Percentiles rank a stretch among this genome's conserved stretches.
phyloP scores from a whole-genome alignment of 257 asterid genomes.

The Hygrophila difformis region DNA sequence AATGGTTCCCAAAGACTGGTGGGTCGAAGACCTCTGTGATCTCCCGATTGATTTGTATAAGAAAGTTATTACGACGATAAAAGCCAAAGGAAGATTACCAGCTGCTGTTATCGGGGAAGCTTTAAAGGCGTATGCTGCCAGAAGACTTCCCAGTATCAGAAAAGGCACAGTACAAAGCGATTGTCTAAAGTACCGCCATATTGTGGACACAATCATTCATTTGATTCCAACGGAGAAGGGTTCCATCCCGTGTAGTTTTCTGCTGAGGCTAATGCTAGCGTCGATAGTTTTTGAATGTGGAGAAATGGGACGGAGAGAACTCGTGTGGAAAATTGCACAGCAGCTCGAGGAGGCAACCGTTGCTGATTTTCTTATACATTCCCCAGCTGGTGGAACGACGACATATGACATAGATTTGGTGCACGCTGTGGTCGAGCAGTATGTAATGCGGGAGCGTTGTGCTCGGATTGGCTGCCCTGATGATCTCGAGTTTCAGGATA shows the following conservation, averaged over 20 bases:
- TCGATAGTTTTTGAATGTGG: constrained; percentile 49
- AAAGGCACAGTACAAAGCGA: constrained; percentile 5
- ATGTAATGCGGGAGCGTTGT: constrained; percentile 35
- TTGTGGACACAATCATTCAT: constrained; percentile 47
- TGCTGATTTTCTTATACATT: constrained; percentile 45
- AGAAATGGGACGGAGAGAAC: constrained; percentile 41
- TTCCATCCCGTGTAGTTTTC: constrained; percentile 45
- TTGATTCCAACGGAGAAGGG: constrained; percentile 47
- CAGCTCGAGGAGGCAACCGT: constrained; percentile 66
- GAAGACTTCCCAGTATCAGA: constrained; percentile 31
- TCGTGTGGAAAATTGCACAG: constrained; percentile 39
- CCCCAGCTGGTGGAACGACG: constrained; percentile 38
- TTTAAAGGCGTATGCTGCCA: constrained; percentile 40
- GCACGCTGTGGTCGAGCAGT: constrained; percentile 49
- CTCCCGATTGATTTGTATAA: constrained; percentile 62
- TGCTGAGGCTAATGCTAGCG: constrained; percentile 48
- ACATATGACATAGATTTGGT: constrained; percentile 37
- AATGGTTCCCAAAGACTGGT: constrained; percentile 75
- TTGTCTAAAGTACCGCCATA: constrained; percentile 39
- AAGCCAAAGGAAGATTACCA: constrained; percentile 44
- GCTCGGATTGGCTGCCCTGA: constrained; percentile 19
- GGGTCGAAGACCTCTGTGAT: constrained; percentile 87
- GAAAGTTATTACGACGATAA: constrained; percentile 46
- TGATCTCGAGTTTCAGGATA: constrained; percentile 36
- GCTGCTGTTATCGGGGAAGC: constrained; percentile 70